These are phyloP conservation scores for Monilinia aucupariae DNA, from an alignment of 2,329 filamentous ascomycete species.

Conservation along the genomic window DNA sequence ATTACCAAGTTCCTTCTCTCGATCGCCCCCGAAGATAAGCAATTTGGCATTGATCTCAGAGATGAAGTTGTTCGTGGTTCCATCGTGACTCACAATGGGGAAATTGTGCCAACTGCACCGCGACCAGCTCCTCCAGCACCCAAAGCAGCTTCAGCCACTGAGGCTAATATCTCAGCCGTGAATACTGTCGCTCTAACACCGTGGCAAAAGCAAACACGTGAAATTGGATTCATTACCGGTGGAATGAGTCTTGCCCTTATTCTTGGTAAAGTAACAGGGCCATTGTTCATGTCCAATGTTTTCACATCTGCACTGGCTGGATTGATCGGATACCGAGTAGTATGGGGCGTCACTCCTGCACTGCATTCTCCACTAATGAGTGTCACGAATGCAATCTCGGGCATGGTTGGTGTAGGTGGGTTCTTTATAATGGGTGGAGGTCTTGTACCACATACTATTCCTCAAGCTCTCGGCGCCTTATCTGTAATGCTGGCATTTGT, in stretches of 20 bases:
- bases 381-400: conserved; percentile 78
- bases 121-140: conserved; percentile 54
- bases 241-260: conserved; percentile 72
- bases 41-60: conserved; percentile 72
- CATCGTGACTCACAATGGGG: conserved; percentile 74
- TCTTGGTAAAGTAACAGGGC: conserved; percentile 74
- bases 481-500: conserved; percentile 84
- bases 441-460: conserved; percentile 69
- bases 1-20: conserved; percentile 84
- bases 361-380: conserved; percentile 88
- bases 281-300: conserved; percentile 80
- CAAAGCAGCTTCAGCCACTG: conserved; percentile 46
- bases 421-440: conserved; percentile 86
- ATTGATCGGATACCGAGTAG: conserved; percentile 79
- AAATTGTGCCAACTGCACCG: conserved; percentile 70
- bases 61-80: conserved; percentile 83
- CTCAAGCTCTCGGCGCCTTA: conserved; percentile 69
- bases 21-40: conserved; percentile 69
- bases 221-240: conserved; percentile 68
- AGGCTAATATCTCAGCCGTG: conserved; percentile 48
- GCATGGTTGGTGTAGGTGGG: conserved; percentile 83
- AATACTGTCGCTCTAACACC: conserved; percentile 61
- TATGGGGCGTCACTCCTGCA: conserved; percentile 80
- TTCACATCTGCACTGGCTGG: conserved; percentile 82
- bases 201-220: conserved; percentile 72